Evolutionary conservation across 768 basidiomycete species (phyloP).

Genomic region (Auriscalpium microsporum): DNA sequence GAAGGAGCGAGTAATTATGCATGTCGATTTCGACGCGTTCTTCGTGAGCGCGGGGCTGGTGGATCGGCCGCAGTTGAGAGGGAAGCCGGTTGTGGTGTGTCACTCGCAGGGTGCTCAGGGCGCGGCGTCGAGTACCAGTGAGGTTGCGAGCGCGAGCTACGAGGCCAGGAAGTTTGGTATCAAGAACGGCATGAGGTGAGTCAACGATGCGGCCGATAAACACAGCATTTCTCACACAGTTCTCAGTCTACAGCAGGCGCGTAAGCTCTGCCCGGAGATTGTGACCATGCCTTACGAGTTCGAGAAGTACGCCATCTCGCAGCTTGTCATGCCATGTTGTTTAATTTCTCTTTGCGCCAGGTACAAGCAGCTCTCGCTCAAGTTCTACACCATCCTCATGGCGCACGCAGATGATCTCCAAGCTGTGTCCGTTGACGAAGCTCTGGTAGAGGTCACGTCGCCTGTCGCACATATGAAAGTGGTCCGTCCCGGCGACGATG

Average conservation of each 20-base stretch:
- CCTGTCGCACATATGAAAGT: constrained; percentile 35
- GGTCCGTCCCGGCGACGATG: constrained; percentile 18
- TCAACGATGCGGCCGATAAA: background rate
- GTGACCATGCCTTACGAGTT: constrained; percentile 91
- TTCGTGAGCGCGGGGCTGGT: constrained; percentile 90
- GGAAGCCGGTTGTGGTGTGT: constrained; percentile 90
- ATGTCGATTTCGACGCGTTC: constrained; percentile 94
- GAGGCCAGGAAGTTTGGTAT: constrained; percentile 86
- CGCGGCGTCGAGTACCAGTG: constrained; percentile 76
- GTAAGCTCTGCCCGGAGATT: constrained; percentile 64
- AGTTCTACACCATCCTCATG: constrained; percentile 93
- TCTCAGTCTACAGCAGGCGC: constrained; percentile 67
- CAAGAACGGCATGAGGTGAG: constrained; percentile 90
- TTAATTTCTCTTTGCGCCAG: constrained; percentile 30
- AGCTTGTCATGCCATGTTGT: background rate
- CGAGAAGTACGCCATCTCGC: constrained; percentile 43
- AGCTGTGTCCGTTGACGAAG: constrained; percentile 96
- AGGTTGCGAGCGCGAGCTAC: constrained; percentile 92
- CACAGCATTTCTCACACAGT: background rate
- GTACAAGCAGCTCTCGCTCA: constrained; percentile 75
- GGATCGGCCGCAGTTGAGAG: constrained; percentile 69
- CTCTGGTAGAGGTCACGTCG: constrained; percentile 79
- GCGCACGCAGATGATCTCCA: constrained; percentile 83
- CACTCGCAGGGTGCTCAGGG: constrained; percentile 80
- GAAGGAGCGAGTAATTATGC: constrained; percentile 68